Base-by-base conservation (phyloP, 1,139 yeast genomes). In the Taiozyma onychis region DNA sequence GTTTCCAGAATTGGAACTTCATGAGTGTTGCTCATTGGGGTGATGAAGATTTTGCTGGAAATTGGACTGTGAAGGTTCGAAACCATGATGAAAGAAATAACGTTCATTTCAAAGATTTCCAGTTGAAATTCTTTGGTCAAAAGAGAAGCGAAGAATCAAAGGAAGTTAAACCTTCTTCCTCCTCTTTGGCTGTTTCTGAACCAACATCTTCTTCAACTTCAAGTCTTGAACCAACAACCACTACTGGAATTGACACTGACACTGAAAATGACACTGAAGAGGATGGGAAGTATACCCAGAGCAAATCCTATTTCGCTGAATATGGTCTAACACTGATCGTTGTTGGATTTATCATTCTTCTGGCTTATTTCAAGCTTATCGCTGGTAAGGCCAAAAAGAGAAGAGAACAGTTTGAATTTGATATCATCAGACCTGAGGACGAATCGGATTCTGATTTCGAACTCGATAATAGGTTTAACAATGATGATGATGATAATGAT, bases 11-110 rank as follows among this genome's bases (percentile, higher is more conserved):
- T 57, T 95, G 99, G 99, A 87, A 90, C 1, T 93, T 93, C 63
- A 89, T 91, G 90, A 80, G 95, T n/a, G 98, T 95, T 24, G 98
- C 96, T 3, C 98, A 93, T 66, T 93, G 99, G 98, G 97, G 97
- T 37, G 65, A 61, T 48, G 97, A 90, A 65, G 55, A 67, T 1
- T 95, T 95, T 2, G 68, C 69, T 34, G 99, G 99, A 11, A 81
- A 80, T 16, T 95, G 99, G 99, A 80, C 70, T 37, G 63, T 93
- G 27, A 80, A 77, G 57, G 91, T 91, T 1, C 70, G 71, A 52
- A 80, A 81, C 49, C 65, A 64, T 10, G 69, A 67, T 26, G 69
- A 67, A 9, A 66, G 58, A 2, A 70, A 72, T 55, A 66, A 66
- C 10, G 81, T 91, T 6, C 66, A 62, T 5, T 76, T 93, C 45